Percentiles rank a stretch among this genome's conserved stretches.
Conservation (phyloP, 2,329 filamentous ascomycete genomes). For the Apiospora aurea region DNA sequence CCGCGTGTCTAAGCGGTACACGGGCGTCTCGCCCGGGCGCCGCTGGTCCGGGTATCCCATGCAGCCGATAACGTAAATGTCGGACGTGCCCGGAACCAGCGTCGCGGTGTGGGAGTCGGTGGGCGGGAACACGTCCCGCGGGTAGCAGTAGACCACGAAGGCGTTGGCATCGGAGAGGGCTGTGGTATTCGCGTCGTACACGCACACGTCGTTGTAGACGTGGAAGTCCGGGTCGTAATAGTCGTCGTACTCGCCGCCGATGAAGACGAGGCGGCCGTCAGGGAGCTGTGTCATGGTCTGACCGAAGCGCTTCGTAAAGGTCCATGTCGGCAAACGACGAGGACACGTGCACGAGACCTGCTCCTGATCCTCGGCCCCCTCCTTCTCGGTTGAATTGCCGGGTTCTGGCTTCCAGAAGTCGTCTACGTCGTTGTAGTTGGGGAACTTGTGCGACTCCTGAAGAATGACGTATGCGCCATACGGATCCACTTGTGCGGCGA, state of each 20-base stretch:
- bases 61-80: not conserved
- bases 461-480: not conserved
- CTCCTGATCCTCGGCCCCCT: not conserved
- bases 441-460: not conserved
- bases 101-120: slow-evolving; percentile 12
- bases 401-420: not conserved
- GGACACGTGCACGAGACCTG: not conserved
- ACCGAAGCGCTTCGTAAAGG: not conserved
- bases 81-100: not conserved
- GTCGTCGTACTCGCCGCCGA: slow-evolving; percentile 1
- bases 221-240: not conserved
- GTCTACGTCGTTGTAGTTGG: not conserved
- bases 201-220: slow-evolving; percentile 1
- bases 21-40: not conserved
- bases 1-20: not conserved
- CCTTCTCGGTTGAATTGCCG: not conserved
- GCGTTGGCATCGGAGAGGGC: not conserved
- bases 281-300: not conserved
- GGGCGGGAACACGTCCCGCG: not conserved
- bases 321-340: not conserved
- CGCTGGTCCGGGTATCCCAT: not conserved
- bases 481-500: not conserved
- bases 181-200: not conserved
- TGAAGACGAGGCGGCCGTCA: not conserved
- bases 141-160: not conserved